Evolutionary conservation across 1,284 basidiomycete genomes (phyloP).

Genomic region (Naganishia cerealis): DNA sequence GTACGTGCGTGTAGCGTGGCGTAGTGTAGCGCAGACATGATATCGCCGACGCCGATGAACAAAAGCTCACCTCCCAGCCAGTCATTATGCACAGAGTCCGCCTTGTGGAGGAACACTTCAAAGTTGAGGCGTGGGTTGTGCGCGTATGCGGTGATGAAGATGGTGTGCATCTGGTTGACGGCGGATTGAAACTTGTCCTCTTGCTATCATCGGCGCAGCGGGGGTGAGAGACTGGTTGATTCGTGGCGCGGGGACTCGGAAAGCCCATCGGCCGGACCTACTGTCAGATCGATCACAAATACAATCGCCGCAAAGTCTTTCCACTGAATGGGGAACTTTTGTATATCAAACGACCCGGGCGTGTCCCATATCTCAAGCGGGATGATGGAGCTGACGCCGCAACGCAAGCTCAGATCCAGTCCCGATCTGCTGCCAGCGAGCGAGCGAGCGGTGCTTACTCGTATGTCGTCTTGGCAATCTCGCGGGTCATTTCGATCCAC

Average conservation of each 20-base stretch:
- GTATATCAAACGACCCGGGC: slow-evolving; percentile 77
- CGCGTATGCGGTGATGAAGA: slow-evolving; percentile 70
- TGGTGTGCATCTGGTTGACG: slow-evolving; percentile 73
- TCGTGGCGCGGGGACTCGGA: too few species aligned
- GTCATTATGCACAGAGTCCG: slow-evolving; percentile 87
- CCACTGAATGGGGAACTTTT: slow-evolving; percentile 70
- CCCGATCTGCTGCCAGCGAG: not conserved
- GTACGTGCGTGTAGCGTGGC: not conserved
- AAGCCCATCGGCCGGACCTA: slow-evolving; percentile 61
- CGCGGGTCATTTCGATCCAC: slow-evolving; percentile 83
- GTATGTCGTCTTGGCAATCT: slow-evolving; percentile 70
- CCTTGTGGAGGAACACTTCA: slow-evolving; percentile 95
- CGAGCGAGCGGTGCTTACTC: slow-evolving; percentile 64
- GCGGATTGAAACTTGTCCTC: slow-evolving; percentile 62
- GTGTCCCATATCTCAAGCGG: slow-evolving; percentile 95
- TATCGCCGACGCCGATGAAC: not conserved
- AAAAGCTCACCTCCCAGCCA: slow-evolving; percentile 63
- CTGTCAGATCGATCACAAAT: slow-evolving; percentile 96
- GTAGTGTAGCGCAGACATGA: not conserved
- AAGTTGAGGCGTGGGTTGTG: slow-evolving; percentile 77
- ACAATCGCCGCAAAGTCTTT: slow-evolving; percentile 76
- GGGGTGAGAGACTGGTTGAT: not conserved
- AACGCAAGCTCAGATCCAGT: not conserved
- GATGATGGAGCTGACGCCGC: slow-evolving; percentile 70
- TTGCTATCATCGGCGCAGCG: slow-evolving; percentile 33